Evolutionary conservation across 352 stramenopile species (phyloP).

Genomic region (Hyaloperonospora arabidopsidis): DNA sequence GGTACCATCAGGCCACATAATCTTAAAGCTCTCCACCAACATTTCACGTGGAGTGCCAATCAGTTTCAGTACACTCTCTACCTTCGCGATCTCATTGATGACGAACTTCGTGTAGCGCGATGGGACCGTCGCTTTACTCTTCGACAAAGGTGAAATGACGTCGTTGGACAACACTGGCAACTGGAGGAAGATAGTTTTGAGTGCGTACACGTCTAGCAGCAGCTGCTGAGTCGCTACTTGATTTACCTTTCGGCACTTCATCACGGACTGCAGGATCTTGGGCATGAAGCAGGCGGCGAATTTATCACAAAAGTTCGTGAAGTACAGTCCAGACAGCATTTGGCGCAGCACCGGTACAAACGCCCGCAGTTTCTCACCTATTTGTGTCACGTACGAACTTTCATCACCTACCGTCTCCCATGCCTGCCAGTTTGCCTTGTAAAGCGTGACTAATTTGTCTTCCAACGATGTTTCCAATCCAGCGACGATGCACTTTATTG

Average conservation of each 20-base stretch:
- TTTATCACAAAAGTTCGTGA: conserved; percentile 98
- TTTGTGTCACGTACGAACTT: conserved; percentile 90
- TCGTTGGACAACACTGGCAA: conserved; percentile 81
- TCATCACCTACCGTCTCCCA: conserved; percentile 95
- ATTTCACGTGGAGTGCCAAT: conserved; percentile 93
- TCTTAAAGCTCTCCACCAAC: conserved; percentile 94
- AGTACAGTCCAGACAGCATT: conserved; percentile 90
- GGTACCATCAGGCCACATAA: conserved; percentile 92
- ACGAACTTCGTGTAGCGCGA: conserved; percentile 97
- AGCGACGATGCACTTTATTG: conserved; percentile 92
- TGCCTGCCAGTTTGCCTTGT: conserved; percentile 88
- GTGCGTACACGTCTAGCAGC: conserved; percentile 95
- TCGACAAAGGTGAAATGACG: conserved; percentile 31
- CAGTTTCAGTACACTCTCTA: conserved; percentile 97
- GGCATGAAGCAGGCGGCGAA: conserved; percentile 90
- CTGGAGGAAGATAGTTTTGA: conserved; percentile 96
- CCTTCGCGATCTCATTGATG: conserved; percentile 90
- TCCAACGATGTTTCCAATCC: conserved; percentile 90
- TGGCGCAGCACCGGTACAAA: conserved; percentile 89
- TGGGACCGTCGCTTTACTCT: conserved; percentile 62
- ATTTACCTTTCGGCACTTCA: conserved; percentile 91
- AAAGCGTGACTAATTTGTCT: conserved; percentile 84
- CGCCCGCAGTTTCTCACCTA: conserved; percentile 87
- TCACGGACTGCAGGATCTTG: conserved; percentile 82
- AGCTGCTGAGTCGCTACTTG: conserved; percentile 97